Evolutionary conservation across 441 rosid species (phyloP), one percentile per base, ranked within the genome.

Genomic region (Gossypium gossypioides): DNA sequence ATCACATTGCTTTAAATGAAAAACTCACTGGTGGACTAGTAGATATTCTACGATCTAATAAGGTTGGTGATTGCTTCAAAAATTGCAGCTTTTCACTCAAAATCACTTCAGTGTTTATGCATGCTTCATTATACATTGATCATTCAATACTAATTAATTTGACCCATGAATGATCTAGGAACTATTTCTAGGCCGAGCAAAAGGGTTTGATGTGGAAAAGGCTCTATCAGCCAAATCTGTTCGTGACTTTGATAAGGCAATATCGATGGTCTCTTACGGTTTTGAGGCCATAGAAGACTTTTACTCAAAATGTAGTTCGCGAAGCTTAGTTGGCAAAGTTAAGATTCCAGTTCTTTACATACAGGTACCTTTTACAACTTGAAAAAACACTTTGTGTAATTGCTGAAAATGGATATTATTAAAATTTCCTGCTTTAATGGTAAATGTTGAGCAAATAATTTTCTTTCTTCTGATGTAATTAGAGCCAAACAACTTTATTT

Each of bases 271-370:
- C 61, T 76, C 96, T 50, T 82, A 88, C 80, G 99, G 98, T 68
- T 92, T 84, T 81, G 89, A 86, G 79, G 83, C 84, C 76, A 59
- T 95, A 64, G 95, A 88, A 78, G 93, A 92, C 56, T 92, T 91
- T 83, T 95, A 95, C 83, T 86, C 87, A 15, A 78, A 86, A 68
- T 87, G 89, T 69, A 91, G 97, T 78, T 91, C 98, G 18, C 82
- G 86, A 46, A 78, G 72, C 78, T 76, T 87, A 71, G 86, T 91
- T 78, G 90, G 89, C 77, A 81, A 90, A 76, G 84, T 95, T 75
- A 92, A 91, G 88, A 81, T 95, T 82, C 99, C 99, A 8, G 86
- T 92, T 80, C 96, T 95, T 61, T 95, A 86, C 77, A 88, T 95
- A 76, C 98, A 95, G 96, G 99, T 95, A 76, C 68, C 69, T 72